phyloP scores from a whole-genome alignment of 2,329 filamentous ascomycete genomes.

The Dactylonectria macrodidyma region DNA sequence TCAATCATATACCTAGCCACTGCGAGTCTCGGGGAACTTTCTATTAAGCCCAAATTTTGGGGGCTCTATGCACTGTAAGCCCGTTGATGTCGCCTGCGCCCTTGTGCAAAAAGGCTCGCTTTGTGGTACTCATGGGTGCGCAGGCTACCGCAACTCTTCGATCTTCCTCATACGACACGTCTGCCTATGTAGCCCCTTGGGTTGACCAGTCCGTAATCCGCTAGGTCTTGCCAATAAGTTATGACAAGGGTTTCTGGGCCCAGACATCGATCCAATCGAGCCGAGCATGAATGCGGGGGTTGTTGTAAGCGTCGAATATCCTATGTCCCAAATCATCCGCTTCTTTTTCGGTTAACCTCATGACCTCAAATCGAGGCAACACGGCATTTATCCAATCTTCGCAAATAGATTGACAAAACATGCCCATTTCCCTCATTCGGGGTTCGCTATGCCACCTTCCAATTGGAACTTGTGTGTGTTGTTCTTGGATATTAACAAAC shows the following conservation, averaged over 20 bases:
- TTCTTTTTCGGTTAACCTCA: conserved; percentile 54
- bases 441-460: conserved; percentile 56
- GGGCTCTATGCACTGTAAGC: conserved; percentile 36
- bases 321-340: conserved; percentile 51
- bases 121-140: conserved; percentile 20
- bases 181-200: conserved; percentile 15
- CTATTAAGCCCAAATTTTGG: conserved; percentile 25
- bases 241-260: conserved; percentile 55
- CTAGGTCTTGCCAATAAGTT: conserved; percentile 12
- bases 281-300: conserved; percentile 52
- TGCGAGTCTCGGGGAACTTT: conserved; percentile 2
- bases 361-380: conserved; percentile 49
- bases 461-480: conserved; percentile 51
- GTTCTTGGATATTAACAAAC: conserved; percentile 52
- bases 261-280: conserved; percentile 56
- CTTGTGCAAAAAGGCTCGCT: neutral
- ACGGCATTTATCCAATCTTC: conserved; percentile 55
- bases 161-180: conserved; percentile 30
- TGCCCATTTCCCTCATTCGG: conserved; percentile 55
- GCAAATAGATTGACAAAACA: conserved; percentile 54
- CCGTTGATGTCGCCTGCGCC: conserved; percentile 24
- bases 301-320: conserved; percentile 51
- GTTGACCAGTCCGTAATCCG: conserved; percentile 18
- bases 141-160: conserved; percentile 31
- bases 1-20: conserved; percentile 28